Evolutionary conservation across 805 yeast genomes (phyloP).

Genomic region (Lachancea cidri): DNA sequence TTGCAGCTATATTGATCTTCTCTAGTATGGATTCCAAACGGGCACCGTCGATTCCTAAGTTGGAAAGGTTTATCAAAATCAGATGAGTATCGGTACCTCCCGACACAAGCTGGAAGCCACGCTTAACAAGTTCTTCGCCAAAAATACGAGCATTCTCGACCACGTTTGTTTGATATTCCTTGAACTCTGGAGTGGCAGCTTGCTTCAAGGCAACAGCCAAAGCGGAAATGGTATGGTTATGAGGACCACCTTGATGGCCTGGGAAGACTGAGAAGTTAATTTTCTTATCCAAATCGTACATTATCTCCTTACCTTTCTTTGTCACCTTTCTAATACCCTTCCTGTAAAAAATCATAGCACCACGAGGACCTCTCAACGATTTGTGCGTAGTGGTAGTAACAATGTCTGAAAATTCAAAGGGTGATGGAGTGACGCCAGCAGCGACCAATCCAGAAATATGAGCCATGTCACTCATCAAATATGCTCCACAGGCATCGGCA

Average conservation of each 20-base stretch:
- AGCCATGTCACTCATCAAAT: slow-evolving; percentile 92
- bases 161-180: slow-evolving; percentile 77
- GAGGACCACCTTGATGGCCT: slow-evolving; percentile 99
- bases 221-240: slow-evolving; percentile 95
- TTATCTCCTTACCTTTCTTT: slow-evolving; percentile 79
- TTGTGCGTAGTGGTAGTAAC: slow-evolving; percentile 98
- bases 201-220: slow-evolving; percentile 93
- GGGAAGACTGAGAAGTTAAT: slow-evolving; percentile 98
- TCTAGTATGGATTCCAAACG: slow-evolving; percentile 89
- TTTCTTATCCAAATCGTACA: slow-evolving; percentile 82
- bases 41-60: slow-evolving; percentile 84
- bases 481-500: slow-evolving; percentile 91
- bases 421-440: slow-evolving; percentile 89
- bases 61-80: slow-evolving; percentile 77
- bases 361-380: slow-evolving; percentile 98
- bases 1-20: slow-evolving; percentile 86
- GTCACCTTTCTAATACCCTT: slow-evolving; percentile 81
- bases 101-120: slow-evolving; percentile 75
- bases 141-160: slow-evolving; percentile 75
- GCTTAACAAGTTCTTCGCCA: slow-evolving; percentile 57
- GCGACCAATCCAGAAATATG: slow-evolving; percentile 95
- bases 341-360: slow-evolving; percentile 96
- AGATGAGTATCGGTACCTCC: slow-evolving; percentile 94
- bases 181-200: slow-evolving; percentile 83
- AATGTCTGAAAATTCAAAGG: slow-evolving; percentile 89